Base-by-base conservation (phyloP, 352 stramenopile species). In the Phytophthora sojae region DNA sequence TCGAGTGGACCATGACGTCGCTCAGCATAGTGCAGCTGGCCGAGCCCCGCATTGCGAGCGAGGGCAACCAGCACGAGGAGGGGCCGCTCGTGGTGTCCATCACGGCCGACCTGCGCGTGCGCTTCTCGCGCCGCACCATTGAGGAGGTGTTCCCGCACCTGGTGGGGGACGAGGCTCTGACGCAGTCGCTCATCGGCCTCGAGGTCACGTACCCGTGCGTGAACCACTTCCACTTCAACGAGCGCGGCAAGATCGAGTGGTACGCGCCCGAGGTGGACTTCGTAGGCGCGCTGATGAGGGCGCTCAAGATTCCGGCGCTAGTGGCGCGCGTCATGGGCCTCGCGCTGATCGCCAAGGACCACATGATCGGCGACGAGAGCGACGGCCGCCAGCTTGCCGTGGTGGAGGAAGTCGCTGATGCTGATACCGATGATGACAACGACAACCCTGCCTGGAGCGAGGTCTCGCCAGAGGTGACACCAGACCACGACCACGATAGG, bases 131-230 rank as follows among this genome's bases (percentile, higher is more conserved):
- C 8, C 71, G 69, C n/a, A 88, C 82, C n/a, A 79, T 91, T 29
- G 75, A 84, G 42, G 59, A 82, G 52, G 68, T 91, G 9, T 91
- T 89, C 53, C 81, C 80, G 2, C 72, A 83, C 25, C 32, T 89
- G 25, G 19, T 86, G 4, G 53, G 49, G 35, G 67, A 88, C 32
- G 55, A 76, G 42, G 57, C 39, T 35, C 59, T 88, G 15, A 73
- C 76, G 42, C 68, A 85, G 45, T 53, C 58, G 53, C 69, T 91
- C 25, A 79, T 88, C 12, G 75, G 77, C 0, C 67, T 80, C n/a
- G 75, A 85, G 29, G 51, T 91, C 32, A 62, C 69, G 57, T 87
- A 86, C 57, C 71, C 78, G 53, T 78, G 75, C 39, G 60, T 79
- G 23, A 88, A 83, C 50, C 73, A 75, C 44, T 83, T 88, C 44